Percentiles rank a stretch among this genome's conserved stretches.
phyloP scores from a whole-genome alignment of 768 basidiomycete species.

The Boletus subcaerulescens region DNA sequence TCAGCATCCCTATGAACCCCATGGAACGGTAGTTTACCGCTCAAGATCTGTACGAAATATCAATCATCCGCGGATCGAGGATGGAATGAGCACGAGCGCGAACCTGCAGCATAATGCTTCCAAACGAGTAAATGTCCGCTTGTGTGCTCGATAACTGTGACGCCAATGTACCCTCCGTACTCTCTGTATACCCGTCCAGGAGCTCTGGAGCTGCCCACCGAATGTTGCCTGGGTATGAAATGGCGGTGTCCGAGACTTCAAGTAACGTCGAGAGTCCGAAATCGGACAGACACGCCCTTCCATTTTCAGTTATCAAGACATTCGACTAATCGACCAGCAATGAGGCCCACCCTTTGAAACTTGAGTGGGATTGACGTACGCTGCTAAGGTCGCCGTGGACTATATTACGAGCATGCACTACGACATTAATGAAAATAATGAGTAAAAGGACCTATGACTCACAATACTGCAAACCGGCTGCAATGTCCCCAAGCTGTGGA shows the following conservation, averaged over 20 bases:
- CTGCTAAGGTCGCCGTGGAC: conserved; percentile 43
- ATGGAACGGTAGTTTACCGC: conserved; percentile 26
- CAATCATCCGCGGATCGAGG: not conserved
- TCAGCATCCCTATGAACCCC: conserved; percentile 15
- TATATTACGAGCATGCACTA: conserved; percentile 23
- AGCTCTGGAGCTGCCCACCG: conserved; percentile 32
- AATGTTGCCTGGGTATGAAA: conserved; percentile 24
- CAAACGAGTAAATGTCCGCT: conserved; percentile 31
- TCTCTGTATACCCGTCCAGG: not conserved
- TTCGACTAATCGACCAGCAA: conserved; percentile 13
- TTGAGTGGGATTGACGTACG: conserved; percentile 12
- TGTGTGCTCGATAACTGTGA: conserved; percentile 8
- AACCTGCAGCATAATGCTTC: conserved; percentile 29
- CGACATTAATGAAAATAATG: not conserved
- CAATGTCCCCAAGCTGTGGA: conserved; percentile 24
- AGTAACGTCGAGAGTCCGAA: conserved; percentile 29
- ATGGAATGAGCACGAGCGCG: not conserved
- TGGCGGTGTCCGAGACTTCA: conserved; percentile 2
- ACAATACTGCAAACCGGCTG: conserved; percentile 25
- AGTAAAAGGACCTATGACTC: not conserved
- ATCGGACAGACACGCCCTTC: conserved; percentile 26
- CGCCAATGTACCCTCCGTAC: not conserved
- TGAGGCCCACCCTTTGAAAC: not conserved
- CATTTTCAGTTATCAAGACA: conserved; percentile 13
- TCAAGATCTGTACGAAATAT: conserved; percentile 15